These are phyloP conservation scores for Rhodotorula taiwanensis DNA, from an alignment of 768 basidiomycete genomes.

Conservation along the genomic window DNA sequence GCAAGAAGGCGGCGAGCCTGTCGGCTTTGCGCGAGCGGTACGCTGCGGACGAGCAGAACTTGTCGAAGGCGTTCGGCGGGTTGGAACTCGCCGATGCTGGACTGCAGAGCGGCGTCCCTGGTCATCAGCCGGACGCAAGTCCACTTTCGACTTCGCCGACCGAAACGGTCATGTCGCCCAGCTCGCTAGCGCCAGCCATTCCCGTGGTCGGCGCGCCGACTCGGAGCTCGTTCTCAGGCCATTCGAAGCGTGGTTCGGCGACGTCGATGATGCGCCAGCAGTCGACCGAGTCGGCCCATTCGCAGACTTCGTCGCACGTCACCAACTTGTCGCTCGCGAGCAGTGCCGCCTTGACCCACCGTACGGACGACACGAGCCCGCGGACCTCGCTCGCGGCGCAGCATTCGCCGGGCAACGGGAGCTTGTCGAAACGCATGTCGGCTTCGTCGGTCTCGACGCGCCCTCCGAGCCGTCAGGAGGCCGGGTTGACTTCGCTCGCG, in stretches of 20 bases:
- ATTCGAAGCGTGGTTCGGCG: no score
- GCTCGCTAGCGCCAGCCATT: conserved; percentile 11
- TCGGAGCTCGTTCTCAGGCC: no score
- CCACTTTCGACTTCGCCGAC: no score
- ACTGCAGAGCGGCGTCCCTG: no score
- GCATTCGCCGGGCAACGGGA: not conserved
- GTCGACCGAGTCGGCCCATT: conserved; percentile 24
- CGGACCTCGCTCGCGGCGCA: conserved; percentile 9
- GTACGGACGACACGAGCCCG: conserved; percentile 30
- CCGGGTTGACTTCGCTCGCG: conserved; percentile 1
- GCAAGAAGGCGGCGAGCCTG: conserved; percentile 45
- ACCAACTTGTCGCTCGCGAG: not conserved
- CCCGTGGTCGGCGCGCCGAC: conserved; percentile 8
- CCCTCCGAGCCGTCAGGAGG: not conserved
- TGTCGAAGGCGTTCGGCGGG: no score
- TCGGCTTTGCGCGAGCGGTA: conserved; percentile 40
- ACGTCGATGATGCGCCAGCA: conserved; percentile 17
- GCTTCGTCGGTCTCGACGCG: not conserved
- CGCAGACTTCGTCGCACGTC: not conserved
- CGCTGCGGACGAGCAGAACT: conserved; percentile 26
- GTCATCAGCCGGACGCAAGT: no score
- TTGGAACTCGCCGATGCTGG: no score
- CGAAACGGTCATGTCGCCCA: not conserved
- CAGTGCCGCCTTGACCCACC: not conserved
- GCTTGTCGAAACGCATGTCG: conserved; percentile 3